These are phyloP conservation scores for Theileria sp. DNA, from an alignment of 169 alveolate genomes.

Conservation along the genomic window DNA sequence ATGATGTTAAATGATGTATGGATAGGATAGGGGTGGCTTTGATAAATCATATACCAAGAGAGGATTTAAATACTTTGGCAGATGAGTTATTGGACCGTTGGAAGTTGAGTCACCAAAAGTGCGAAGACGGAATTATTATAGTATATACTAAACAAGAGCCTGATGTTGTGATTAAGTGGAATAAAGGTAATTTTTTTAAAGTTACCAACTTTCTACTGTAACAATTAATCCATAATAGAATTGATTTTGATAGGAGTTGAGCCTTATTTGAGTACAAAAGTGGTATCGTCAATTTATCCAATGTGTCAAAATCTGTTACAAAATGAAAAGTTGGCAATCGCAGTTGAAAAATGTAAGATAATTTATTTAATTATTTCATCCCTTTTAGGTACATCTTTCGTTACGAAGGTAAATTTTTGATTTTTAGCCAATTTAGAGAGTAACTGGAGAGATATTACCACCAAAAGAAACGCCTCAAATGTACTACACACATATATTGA, in stretches of 20 bases:
- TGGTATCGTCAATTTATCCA: conserved; percentile 56
- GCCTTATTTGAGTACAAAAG: conserved; percentile 57
- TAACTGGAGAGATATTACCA: conserved; percentile 61
- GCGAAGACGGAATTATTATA: conserved; percentile 57
- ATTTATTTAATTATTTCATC: conserved; percentile 20
- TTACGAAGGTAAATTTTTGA: conserved; percentile 18
- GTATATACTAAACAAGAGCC: conserved; percentile 30
- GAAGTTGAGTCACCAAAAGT: conserved; percentile 60
- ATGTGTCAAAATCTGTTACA: conserved; percentile 45
- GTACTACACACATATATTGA: conserved; percentile 6
- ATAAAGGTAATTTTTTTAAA: conserved; percentile 23
- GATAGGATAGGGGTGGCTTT: conserved; percentile 57
- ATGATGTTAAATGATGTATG: not conserved
- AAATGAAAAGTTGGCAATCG: conserved; percentile 45
- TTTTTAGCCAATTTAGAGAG: conserved; percentile 26
- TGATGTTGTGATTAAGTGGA: conserved; percentile 50
- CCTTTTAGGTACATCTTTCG: conserved; percentile 26
- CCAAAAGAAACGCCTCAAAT: conserved; percentile 64
- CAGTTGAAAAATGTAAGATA: conserved; percentile 50
- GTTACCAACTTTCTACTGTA: not conserved
- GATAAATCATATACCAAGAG: conserved; percentile 43
- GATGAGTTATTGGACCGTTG: conserved; percentile 54
- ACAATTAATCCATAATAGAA: not conserved
- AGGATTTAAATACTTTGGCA: conserved; percentile 48
- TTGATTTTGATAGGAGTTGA: conserved; percentile 40